These are phyloP conservation scores for Alternaria sp. DNA, from an alignment of 2,329 filamentous ascomycete genomes.

Conservation along the genomic window DNA sequence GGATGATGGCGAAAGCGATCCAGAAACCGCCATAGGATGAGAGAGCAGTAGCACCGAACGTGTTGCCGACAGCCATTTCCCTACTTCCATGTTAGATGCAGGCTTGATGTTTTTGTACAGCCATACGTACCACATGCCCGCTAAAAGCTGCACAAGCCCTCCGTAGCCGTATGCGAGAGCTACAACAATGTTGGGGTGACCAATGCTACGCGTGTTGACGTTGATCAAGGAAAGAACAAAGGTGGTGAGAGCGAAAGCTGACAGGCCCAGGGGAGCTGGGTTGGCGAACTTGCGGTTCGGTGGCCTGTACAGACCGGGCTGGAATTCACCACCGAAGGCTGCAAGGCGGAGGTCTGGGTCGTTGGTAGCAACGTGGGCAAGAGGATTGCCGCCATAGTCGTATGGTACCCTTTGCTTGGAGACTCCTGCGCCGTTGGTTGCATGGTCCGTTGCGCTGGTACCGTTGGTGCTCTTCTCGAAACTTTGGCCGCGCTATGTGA, in stretches of 20 bases:
- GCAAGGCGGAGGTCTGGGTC: constrained; percentile 57
- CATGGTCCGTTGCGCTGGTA: constrained; percentile 53
- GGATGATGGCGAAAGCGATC: constrained; percentile 67
- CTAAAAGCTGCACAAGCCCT: constrained; percentile 61
- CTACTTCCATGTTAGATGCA: constrained; percentile 36
- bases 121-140: constrained; percentile 64
- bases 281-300: constrained; percentile 63
- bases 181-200: constrained; percentile 58
- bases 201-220: constrained; percentile 55
- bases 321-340: constrained; percentile 62
- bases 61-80: constrained; percentile 68
- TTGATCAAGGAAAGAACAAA: constrained; percentile 66
- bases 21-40: constrained; percentile 70
- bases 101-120: background rate
- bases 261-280: constrained; percentile 67
- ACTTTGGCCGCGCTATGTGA: constrained; percentile 33
- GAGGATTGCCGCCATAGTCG: constrained; percentile 62
- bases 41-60: constrained; percentile 68
- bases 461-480: constrained; percentile 42
- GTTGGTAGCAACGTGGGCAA: constrained; percentile 60
- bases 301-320: constrained; percentile 59
- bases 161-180: constrained; percentile 61
- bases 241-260: constrained; percentile 71
- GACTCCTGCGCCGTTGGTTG: constrained; percentile 34
- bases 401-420: constrained; percentile 56